These are phyloP conservation scores for Clarireedia hainanense DNA, from an alignment of 2,329 filamentous ascomycete species.

Conservation along the genomic window DNA sequence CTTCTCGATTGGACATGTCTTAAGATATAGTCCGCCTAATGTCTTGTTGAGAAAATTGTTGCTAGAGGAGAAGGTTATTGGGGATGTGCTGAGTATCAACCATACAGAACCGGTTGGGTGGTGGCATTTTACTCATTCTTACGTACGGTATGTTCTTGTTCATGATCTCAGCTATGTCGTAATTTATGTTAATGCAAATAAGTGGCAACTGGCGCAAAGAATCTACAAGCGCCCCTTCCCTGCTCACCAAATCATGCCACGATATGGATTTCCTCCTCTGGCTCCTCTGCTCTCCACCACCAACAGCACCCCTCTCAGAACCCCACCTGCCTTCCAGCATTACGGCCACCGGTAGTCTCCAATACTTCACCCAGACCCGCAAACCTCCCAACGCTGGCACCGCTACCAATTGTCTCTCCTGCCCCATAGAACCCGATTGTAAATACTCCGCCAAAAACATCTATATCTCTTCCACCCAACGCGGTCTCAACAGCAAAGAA, in stretches of 20 bases:
- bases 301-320: conserved; percentile 21
- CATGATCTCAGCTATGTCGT: background rate
- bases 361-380: conserved; percentile 65
- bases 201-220: conserved; percentile 89
- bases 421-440: conserved; percentile 66
- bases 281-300: conserved; percentile 64
- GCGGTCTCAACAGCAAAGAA: conserved; percentile 41
- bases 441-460: conserved; percentile 76
- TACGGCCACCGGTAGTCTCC: conserved; percentile 65
- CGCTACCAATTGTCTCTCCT: conserved; percentile 83
- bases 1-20: conserved; percentile 89
- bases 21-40: conserved; percentile 91
- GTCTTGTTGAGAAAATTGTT: conserved; percentile 73
- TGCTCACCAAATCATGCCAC: conserved; percentile 93
- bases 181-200: conserved; percentile 6
- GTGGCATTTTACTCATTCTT: conserved; percentile 92
- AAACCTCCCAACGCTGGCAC: conserved; percentile 69
- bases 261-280: conserved; percentile 91
- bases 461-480: conserved; percentile 44
- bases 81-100: conserved; percentile 76
- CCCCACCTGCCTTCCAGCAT: conserved; percentile 50
- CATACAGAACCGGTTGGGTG: conserved; percentile 93
- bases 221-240: conserved; percentile 65
- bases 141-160: conserved; percentile 52
- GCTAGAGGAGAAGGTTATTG: conserved; percentile 66